Evolutionary conservation across 2,329 filamentous ascomycete genomes (phyloP), one percentile per base, ranked within the genome.

Genomic region (Epichloe elymi): DNA sequence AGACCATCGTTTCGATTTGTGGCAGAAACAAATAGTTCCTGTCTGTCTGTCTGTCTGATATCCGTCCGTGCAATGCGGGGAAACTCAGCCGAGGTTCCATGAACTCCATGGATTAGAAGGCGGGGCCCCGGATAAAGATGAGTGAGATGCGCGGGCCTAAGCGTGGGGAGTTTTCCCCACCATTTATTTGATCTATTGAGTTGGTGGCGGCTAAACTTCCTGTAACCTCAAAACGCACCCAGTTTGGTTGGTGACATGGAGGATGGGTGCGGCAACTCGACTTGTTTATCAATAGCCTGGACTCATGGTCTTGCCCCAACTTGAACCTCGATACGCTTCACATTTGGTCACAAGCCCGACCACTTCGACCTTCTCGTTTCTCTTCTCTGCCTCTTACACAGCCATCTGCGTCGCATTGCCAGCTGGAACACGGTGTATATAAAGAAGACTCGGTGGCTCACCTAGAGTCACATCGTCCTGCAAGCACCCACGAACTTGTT

Each of bases 181-280:
- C 26, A 30, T 30, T 4, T 30, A 4, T 10, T 11, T 36, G 23
- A 43, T 42, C 38, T 15, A 33, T 7, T 44, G 23, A 44, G 23
- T 23, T n/a, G 17, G 38, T 49, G 38, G 46, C 46, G 38, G 46
- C 46, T 38, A 33, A 44, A 44, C 38, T 50, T 40, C 33, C 40
- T 44, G 41, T 6, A 42, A 36, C 19, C 47, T 19, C 14, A 3
- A 38, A 19, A 37, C 36, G 12, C 23, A 23, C 23, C 5, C 23
- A 23, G 5, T 23, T 23, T 23, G 23, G 23, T 23, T 23, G 23
- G 23, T 23, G 23, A 6, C 23, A 23, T 23, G 23, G 23, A 23
- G 23, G 23, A 26, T 26, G 23, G 23, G 7, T 8, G 23, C 23
- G 2, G 23, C 23, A 2, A 26, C 23, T 26, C 23, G 23, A 26